phyloP scores from a whole-genome alignment of 73 alveolate species.

The Breviolum minutum region DNA sequence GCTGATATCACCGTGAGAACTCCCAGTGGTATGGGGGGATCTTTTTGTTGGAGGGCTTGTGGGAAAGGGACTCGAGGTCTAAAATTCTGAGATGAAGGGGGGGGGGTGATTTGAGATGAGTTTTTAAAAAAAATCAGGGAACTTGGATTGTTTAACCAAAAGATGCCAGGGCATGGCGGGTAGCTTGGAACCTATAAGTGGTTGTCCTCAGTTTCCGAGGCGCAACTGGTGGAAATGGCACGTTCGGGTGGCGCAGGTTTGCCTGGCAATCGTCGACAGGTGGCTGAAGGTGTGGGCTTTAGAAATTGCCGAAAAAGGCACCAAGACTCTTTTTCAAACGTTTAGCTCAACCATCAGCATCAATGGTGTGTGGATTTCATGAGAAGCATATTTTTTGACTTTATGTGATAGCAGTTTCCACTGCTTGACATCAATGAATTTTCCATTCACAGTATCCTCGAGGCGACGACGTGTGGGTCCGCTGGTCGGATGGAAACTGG shows the following conservation, averaged over 20 bases:
- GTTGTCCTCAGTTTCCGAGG: slow-evolving; percentile 5
- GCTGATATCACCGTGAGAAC: slow-evolving; percentile 31
- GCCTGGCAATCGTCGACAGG: slow-evolving; percentile 53
- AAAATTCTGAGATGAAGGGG: neutral
- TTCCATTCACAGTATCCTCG: too few relatives aligned
- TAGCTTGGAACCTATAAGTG: neutral
- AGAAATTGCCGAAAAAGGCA: neutral
- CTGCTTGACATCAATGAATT: neutral
- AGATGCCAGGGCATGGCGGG: neutral
- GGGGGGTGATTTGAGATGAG: neutral
- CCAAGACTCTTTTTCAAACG: neutral
- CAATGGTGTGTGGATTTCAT: neutral
- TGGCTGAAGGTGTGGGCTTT: neutral
- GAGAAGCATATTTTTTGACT: neutral
- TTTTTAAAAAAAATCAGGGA: neutral
- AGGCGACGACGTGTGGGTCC: slow-evolving; percentile 60
- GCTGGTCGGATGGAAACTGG: slow-evolving; percentile 76
- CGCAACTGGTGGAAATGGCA: slow-evolving; percentile 85
- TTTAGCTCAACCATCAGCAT: neutral
- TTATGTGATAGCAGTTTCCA: neutral
- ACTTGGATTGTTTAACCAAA: neutral
- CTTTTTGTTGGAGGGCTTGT: neutral
- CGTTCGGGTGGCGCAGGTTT: slow-evolving; percentile 82
- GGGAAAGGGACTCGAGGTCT: neutral
- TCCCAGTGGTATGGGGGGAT: neutral